Percentiles rank a stretch among this genome's conserved stretches.
Conservation (phyloP, 805 yeast species). For the Saturnispora hagleri region DNA sequence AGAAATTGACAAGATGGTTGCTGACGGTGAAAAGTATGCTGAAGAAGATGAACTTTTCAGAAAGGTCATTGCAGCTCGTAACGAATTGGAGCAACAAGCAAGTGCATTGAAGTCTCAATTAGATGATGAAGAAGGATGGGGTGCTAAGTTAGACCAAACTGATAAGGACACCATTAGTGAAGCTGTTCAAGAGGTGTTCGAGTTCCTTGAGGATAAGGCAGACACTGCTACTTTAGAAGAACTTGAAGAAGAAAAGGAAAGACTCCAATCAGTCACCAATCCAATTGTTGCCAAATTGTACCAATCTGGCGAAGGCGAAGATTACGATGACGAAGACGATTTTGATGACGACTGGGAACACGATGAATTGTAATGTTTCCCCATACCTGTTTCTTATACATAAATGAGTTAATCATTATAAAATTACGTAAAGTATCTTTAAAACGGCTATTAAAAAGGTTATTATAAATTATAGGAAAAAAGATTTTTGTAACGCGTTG, state of each 20-base stretch:
- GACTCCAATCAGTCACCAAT: conserved; percentile 71
- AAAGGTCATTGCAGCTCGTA: conserved; percentile 81
- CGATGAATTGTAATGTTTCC: conserved; percentile 46
- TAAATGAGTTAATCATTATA: background rate
- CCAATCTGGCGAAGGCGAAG: conserved; percentile 26
- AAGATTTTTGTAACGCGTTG: background rate
- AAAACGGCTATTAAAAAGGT: background rate
- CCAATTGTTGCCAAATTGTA: conserved; percentile 89
- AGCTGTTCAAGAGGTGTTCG: conserved; percentile 73
- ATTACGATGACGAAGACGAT: conserved; percentile 46
- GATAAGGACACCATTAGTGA: conserved; percentile 85
- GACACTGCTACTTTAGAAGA: conserved; percentile 89
- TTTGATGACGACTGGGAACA: conserved; percentile 53
- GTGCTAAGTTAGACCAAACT: conserved; percentile 75
- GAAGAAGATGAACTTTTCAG: conserved; percentile 82
- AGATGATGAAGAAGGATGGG: conserved; percentile 46
- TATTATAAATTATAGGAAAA: background rate
- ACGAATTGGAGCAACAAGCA: conserved; percentile 81
- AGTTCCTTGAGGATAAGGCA: conserved; percentile 57
- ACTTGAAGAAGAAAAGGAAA: conserved; percentile 82
- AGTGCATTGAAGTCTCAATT: conserved; percentile 66
- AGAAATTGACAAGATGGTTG: conserved; percentile 95
- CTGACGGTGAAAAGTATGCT: conserved; percentile 91
- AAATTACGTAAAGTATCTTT: background rate
- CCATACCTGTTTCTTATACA: background rate